Evolutionary conservation across 352 stramenopile species (phyloP), one percentile per base, ranked within the genome.

Genomic region (Phytophthora quininea): DNA sequence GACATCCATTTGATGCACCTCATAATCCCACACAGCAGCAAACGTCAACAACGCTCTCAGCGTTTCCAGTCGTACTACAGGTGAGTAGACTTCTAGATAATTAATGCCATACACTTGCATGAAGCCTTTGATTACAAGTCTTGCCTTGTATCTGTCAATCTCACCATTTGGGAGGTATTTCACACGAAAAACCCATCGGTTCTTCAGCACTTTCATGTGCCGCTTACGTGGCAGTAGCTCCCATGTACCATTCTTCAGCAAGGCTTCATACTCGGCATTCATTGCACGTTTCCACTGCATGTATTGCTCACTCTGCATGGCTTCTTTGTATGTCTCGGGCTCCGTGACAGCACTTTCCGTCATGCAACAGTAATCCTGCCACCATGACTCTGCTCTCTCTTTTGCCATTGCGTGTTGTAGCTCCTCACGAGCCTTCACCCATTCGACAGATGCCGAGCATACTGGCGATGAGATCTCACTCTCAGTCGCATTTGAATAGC

Each of bases 151-250:
- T 35, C 45, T 29, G 9, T 52, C 42, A 31, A 45, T 30, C 0
- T 45, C 29, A 9, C 54, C 54, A 32, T 60, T 60, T 5, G 35
- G 5, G 35, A 40, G 35, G 35, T 40, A 40, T 40, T 40, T 40
- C 35, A 40, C 35, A 11, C 35, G 35, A 40, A 40, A 40, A 10
- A 40, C 10, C 35, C 35, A 40, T 11, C 35, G 35, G n/a, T 54
- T 42, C 30, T 53, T 51, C 30, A 62, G n/a, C 32, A 54, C 54
- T 12, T 62, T 62, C 54, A 62, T 62, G 42, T 46, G 2, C n/a
- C 48, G 53, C 35, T 53, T 45, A 11, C 54, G 43, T 29, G 43
- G 54, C 10, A 48, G 43, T 2, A 62, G 33, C 15, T 54, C 19
- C 43, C 54, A 62, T 2, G 54, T 54, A 2, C 32, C 4, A 45